These are phyloP conservation scores for Dioscorea dumetorum DNA, from an alignment of 106 monocot genomes.

Conservation along the genomic window DNA sequence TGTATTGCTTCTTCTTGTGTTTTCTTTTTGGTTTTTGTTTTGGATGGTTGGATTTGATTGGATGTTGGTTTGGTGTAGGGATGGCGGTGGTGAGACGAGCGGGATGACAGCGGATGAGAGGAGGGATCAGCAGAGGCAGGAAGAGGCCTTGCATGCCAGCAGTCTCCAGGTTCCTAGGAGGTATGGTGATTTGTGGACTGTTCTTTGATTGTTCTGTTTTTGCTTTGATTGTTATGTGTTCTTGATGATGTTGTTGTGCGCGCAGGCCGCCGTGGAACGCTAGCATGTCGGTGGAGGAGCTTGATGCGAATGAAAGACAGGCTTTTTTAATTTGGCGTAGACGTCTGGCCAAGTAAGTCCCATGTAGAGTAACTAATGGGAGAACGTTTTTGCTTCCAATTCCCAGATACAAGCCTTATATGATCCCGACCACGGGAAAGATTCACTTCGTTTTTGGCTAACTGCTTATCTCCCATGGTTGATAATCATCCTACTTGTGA, in stretches of 20 bases:
- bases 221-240: background rate
- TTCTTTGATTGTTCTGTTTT: background rate
- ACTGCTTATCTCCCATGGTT: too few species aligned
- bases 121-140: conserved; percentile 41
- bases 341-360: conserved; percentile 59
- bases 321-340: conserved; percentile 73
- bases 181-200: conserved; percentile 16
- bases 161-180: conserved; percentile 80
- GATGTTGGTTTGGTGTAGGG: conserved; percentile 20
- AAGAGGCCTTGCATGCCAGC: conserved; percentile 74
- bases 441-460: too few species aligned
- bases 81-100: conserved; percentile 10
- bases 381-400: too few species aligned
- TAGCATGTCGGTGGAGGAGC: conserved; percentile 71
- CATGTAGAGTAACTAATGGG: too few species aligned
- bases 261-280: conserved; percentile 71
- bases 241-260: conserved; percentile 4
- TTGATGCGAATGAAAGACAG: conserved; percentile 63
- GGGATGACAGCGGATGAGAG: conserved; percentile 31
- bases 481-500: too few species aligned
- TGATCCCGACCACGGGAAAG: too few species aligned
- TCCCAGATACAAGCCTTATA: too few species aligned
- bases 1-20: conserved; percentile 16
- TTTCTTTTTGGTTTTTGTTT: background rate
- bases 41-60: background rate